phyloP scores from a whole-genome alignment of 1,284 basidiomycete genomes.

The Heliocybe sulcata region DNA sequence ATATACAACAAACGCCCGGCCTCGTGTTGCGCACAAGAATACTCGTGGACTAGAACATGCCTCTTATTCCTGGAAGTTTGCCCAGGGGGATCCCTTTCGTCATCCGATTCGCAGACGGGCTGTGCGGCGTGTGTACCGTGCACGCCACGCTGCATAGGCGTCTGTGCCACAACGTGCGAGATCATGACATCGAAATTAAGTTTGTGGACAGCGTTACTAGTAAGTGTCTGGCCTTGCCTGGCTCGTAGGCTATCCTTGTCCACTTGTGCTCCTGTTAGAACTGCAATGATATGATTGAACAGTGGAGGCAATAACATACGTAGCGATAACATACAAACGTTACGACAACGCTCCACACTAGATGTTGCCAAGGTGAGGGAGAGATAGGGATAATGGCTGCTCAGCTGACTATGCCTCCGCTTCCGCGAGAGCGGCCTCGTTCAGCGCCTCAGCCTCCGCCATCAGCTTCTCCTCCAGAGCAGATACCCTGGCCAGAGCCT shows the following conservation, averaged over 20 bases:
- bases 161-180: not conserved
- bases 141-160: no score
- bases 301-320: not conserved
- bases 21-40: not conserved
- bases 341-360: not conserved
- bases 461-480: slow-evolving; percentile 69
- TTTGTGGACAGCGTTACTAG: no score
- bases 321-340: not conserved
- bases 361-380: not conserved
- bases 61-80: not conserved
- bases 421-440: slow-evolving; percentile 64
- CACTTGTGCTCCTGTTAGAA: not conserved
- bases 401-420: slow-evolving; percentile 33
- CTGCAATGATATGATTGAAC: not conserved
- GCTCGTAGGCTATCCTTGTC: not conserved
- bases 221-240: no score
- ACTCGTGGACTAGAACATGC: not conserved
- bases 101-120: not conserved
- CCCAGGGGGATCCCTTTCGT: not conserved
- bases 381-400: not conserved
- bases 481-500: slow-evolving; percentile 53
- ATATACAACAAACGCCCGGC: not conserved
- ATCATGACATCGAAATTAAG: not conserved
- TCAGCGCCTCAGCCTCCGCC: slow-evolving; percentile 76
- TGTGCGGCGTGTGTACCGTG: not conserved